Evolutionary conservation across 495 filamentous ascomycete genomes (phyloP), one percentile per base, ranked within the genome.

Genomic region (Podospora appendiculata): DNA sequence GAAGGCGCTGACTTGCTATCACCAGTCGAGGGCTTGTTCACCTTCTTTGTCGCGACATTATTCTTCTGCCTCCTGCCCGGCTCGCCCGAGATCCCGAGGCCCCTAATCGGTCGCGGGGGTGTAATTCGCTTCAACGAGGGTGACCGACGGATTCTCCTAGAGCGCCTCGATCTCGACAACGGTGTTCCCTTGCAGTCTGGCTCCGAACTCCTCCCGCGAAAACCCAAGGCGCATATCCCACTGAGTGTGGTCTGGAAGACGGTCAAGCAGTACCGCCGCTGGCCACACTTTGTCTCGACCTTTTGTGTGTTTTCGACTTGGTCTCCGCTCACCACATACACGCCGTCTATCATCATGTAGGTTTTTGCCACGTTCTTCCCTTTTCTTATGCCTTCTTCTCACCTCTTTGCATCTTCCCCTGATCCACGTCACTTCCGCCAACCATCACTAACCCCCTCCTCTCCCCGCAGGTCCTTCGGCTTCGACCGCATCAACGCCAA

Each of bases 21-120:
- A 41, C 38, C 41, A 73, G 73, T 79, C 32, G 75, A 79, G 56
- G 77, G 76, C 6, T 46, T 75, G 6, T 74, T 80, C 39, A 79
- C 78, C 7, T 64, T 81, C 7, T 61, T 68, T 48, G 72, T 73
- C 16, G 74, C 63, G 0, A 56, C 72, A 8, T 17, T 78, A 3
- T 72, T 80, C 49, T 58, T 70, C 13, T 60, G 75, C 8, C 51
- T 76, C 14, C 64, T 79, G 0, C 75, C 77, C 0, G 69, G 68
- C n/a, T 67, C 63, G 1, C 74, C 59, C 0, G 70, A 69, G 6
- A 59, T 68, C 13, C 71, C 73, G 16, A 60, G 60, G 16, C 64
- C 75, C 0, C 54, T 77, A 6, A 61, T 74, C 33, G 54, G 57
- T 49, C 52, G 61, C 41, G 41, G 41, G 25, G 72, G 61, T 4